phyloP scores from a whole-genome alignment of 768 basidiomycete genomes.

The Tulasnella sp. region DNA sequence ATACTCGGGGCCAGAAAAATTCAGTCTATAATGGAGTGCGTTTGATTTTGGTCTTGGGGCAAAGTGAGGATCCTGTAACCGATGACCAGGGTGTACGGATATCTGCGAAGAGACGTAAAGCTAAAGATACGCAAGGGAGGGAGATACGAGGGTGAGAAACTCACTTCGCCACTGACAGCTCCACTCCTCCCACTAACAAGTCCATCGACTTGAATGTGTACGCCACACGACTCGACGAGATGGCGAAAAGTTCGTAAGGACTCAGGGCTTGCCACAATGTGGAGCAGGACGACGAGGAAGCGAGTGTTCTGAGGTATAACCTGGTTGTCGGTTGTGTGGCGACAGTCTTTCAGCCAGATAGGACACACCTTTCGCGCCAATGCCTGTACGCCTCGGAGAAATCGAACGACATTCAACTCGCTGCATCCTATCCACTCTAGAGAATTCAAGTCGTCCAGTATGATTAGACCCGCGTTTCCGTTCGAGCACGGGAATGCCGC shows the following conservation, averaged over 20 bases:
- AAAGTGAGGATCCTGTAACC: not conserved
- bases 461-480: too few species aligned
- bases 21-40: not conserved
- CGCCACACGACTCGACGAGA: not conserved
- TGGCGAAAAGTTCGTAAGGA: not conserved
- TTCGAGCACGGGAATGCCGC: too few species aligned
- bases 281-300: not conserved
- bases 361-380: too few species aligned
- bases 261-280: not conserved
- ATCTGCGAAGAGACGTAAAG: not conserved
- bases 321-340: too few species aligned
- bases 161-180: conserved; percentile 1
- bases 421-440: too few species aligned
- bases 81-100: not conserved
- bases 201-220: not conserved
- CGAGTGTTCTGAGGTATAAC: too few species aligned
- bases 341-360: too few species aligned
- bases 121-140: too few species aligned
- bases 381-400: too few species aligned
- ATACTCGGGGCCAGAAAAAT: not conserved
- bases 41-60: not conserved
- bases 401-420: too few species aligned
- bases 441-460: too few species aligned
- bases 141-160: too few species aligned
- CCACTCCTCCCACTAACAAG: conserved; percentile 3